Percentiles rank a stretch among this genome's conserved stretches.
These are phyloP conservation scores for Verticillium nonalfalfae DNA, from an alignment of 2,329 filamentous ascomycete genomes.

Conservation along the genomic window DNA sequence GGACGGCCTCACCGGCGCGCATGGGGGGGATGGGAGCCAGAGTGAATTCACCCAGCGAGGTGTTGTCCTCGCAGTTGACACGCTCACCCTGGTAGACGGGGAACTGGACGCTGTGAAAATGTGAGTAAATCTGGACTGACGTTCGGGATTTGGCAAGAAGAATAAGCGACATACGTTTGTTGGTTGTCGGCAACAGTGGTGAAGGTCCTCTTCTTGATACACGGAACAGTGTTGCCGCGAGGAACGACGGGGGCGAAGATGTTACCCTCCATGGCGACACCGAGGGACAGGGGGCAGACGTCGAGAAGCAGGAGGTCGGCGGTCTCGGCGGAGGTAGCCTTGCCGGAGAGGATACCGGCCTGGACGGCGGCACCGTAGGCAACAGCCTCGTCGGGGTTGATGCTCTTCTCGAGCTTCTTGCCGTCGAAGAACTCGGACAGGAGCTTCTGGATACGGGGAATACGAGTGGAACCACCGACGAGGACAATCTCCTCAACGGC, in stretches of 20 bases:
- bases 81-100: slow-evolving; percentile 94
- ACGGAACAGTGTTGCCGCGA: slow-evolving; percentile 70
- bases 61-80: slow-evolving; percentile 98
- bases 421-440: slow-evolving; percentile 98
- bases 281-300: slow-evolving; percentile 91
- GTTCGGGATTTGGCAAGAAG: not conserved
- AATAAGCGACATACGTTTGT: slow-evolving; percentile 43
- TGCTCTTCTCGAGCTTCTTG: slow-evolving; percentile 99
- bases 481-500: slow-evolving; percentile 97
- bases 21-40: slow-evolving; percentile 81
- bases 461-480: slow-evolving; percentile 98
- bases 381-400: slow-evolving; percentile 99
- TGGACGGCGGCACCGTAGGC: slow-evolving; percentile 98
- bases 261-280: slow-evolving; percentile 99
- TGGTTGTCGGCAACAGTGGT: slow-evolving; percentile 77
- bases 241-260: slow-evolving; percentile 94
- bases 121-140: not conserved
- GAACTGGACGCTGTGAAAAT: slow-evolving; percentile 59
- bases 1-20: slow-evolving; percentile 91
- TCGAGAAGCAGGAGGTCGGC: slow-evolving; percentile 92
- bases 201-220: slow-evolving; percentile 80
- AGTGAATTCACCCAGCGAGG: slow-evolving; percentile 94
- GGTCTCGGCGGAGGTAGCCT: slow-evolving; percentile 93
- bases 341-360: slow-evolving; percentile 96
- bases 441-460: slow-evolving; percentile 97